Evolutionary conservation across 441 rosid species (phyloP), one percentile per base, ranked within the genome.

Genomic region (Pelargonium fulgidum): DNA sequence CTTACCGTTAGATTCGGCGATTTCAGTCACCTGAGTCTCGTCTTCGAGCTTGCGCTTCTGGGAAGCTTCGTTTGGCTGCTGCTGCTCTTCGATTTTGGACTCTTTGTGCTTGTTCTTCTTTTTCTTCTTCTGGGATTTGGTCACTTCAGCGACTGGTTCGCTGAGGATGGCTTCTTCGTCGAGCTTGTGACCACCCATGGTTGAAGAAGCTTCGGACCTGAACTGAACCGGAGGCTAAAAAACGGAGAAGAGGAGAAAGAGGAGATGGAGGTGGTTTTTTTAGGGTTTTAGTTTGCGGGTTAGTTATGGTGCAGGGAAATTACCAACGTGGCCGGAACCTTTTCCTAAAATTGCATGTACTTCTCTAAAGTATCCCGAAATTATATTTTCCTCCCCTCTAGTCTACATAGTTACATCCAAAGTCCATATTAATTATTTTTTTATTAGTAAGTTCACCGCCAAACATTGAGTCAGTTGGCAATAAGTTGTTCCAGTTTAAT

Each of bases 131-230:
- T 50, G 16, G 17, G 56, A 39, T 14, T 62, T 1, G 76, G 56
- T 52, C 65, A 76, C 83, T 9, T 73, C 79, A 83, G 77, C 73
- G 39, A 68, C 13, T 7, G 76, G 74, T 65, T 82, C 84, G 68
- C 73, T 72, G 70, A 77, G 45, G 20, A 75, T 64, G 41, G 80
- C 70, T 59, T 84, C 39, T 68, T 79, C 85, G 44, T 76, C 63
- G 64, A 42, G 70, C 74, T 80, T 77, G 56, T 50, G 56, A n/a
- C 82, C 81, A 62, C 81, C 88, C 92, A 87, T 79, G 64, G 78
- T 61, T 70, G 72, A 67, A 63, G 17, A 17, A 70, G 67, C 69
- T 11, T 39, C 58, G 19, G 14, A 73, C 76, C 61, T 65, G 63
- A 61, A 33, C 77, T 48, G 64, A 70, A 70, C 26, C 63, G 19